Base-by-base conservation (phyloP, 768 basidiomycete genomes). In the Cubamyces lactineus region DNA sequence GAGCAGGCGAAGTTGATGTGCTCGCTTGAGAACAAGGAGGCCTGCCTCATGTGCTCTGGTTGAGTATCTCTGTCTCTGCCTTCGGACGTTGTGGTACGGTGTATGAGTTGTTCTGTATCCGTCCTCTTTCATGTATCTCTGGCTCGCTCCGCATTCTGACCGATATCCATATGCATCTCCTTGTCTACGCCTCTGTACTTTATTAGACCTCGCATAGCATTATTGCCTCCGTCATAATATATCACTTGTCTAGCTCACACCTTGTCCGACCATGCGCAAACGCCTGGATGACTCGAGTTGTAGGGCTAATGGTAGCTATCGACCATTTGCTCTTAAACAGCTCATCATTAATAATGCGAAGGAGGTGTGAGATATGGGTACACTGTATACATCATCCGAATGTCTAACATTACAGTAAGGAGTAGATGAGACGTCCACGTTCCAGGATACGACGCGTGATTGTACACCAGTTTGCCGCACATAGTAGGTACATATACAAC, bases 1-100 rank as follows among this genome's bases (percentile, higher is more conserved):
- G 95, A 91, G 73, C 88, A 91, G 61, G 95, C 87, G 5, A 88
- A 89, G 76, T 74, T 95, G 59, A 75, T 83, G 72, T 96, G 95
- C 71, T 92, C 91, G 64, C 68, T 96, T 51, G 94, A 96, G 74
- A 96, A 96, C 77, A 95, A 95, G 80, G 94, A 96, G 57, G 92
- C 91, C 1, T 96, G 94, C 71, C 69, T 94, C 73, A 95, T 95
- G 92, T 94, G 92, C 77, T 93, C 91, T 62, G 90, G 88, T 57
- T 92, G 74, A 84, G 52, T 19, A 49, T 19, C 3, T 11, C 19
- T n/a, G 23, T 6, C 28, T 3, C 1, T 51, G 42, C 12, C 19
- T 5, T 4, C 41, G 15, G 41, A 47, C 42, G 26, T 21, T 53
- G 50, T 53, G 40, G 53, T 55, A 54, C 38, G 48, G 21, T 55